These are phyloP conservation scores for Trichomonas gallinae DNA, from an alignment of 208 protist species.

Conservation along the genomic window DNA sequence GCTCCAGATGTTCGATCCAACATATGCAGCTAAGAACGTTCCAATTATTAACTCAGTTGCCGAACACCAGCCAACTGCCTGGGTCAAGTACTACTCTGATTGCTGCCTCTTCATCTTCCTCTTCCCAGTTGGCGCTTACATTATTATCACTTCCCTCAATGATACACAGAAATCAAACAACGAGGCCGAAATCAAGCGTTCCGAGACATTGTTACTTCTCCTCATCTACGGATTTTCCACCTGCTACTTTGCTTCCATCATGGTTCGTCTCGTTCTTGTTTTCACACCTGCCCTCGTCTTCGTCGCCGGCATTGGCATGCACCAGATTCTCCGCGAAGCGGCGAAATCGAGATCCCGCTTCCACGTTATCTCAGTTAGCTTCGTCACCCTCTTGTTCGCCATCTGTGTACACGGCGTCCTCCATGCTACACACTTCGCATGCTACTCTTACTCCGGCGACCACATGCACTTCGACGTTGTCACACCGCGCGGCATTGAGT, in stretches of 20 bases:
- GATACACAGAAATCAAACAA: neutral
- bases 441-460: constrained; percentile 64
- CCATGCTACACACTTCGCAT: constrained; percentile 65
- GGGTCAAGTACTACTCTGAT: constrained; percentile 76
- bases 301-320: constrained; percentile 54
- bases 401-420: constrained; percentile 21
- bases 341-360: neutral
- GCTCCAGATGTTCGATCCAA: neutral
- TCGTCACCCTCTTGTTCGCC: constrained; percentile 35
- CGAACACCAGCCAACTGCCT: constrained; percentile 79
- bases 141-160: constrained; percentile 35
- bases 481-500: constrained; percentile 51
- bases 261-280: constrained; percentile 71
- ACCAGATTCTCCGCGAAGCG: constrained; percentile 2
- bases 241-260: constrained; percentile 43
- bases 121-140: constrained; percentile 67
- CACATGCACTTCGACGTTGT: constrained; percentile 39
- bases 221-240: neutral
- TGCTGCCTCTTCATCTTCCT: constrained; percentile 62
- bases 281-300: constrained; percentile 62
- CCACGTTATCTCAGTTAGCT: neutral
- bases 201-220: neutral
- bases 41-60: constrained; percentile 79
- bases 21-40: constrained; percentile 46
- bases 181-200: neutral